A percentile compares a stretch with the other conserved stretches of the same genome.
These are phyloP conservation scores for Ophiosphaerella herpotricha DNA, from an alignment of 2,329 filamentous ascomycete genomes.

Conservation along the genomic window DNA sequence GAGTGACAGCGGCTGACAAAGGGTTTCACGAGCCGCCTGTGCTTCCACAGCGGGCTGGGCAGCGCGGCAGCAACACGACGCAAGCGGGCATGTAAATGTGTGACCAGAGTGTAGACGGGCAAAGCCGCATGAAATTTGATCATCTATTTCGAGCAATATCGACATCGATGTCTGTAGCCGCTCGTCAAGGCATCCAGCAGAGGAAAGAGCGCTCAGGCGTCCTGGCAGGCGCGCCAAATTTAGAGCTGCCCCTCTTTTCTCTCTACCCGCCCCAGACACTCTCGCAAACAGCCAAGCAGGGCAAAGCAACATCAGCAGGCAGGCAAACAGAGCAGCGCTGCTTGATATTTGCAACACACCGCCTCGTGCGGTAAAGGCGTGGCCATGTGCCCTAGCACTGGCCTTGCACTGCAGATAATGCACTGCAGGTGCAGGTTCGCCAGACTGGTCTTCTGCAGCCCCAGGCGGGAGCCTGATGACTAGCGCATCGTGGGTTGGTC, in stretches of 20 bases:
- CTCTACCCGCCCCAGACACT: too few relatives aligned
- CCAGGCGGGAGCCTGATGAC: conserved; percentile 34
- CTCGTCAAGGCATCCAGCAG: conserved; percentile 1
- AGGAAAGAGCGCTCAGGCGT: neutral
- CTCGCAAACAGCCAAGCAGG: neutral
- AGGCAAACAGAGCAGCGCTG: too few relatives aligned
- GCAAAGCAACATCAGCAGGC: neutral
- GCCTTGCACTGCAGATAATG: conserved; percentile 7
- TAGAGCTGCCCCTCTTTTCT: conserved; percentile 3
- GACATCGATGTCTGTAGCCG: conserved; percentile 4
- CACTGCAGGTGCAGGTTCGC: conserved; percentile 18
- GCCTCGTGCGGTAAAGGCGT: conserved; percentile 5
- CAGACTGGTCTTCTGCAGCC: conserved; percentile 28
- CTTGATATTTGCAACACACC: conserved; percentile 5
- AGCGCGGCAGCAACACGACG: neutral
- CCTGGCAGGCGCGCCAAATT: conserved; percentile 3
- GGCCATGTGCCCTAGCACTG: conserved; percentile 13
- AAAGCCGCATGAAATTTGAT: too few relatives aligned
- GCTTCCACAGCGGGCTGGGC: conserved; percentile 5
- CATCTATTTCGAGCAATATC: neutral
- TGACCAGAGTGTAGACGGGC: too few relatives aligned
- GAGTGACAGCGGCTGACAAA: conserved; percentile 11
- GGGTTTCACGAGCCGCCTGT: conserved; percentile 26
- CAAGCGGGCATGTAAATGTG: too few relatives aligned
- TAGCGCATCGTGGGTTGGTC: conserved; percentile 28